Conservation (phyloP, 176 grass and related monocot genomes). For the Oryza punctata region DNA sequence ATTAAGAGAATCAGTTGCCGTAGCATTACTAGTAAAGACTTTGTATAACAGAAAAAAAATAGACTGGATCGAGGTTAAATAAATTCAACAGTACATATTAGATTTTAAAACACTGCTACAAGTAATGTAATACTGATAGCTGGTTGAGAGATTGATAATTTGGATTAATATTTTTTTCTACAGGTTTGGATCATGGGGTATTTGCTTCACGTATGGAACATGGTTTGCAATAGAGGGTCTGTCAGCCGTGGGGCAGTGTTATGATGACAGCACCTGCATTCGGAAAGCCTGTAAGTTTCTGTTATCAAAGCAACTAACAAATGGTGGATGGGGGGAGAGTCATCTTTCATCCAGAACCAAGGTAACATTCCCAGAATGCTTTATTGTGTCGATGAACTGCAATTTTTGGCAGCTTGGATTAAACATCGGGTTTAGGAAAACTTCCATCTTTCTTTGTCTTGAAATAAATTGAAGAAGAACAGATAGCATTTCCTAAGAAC, state of each 20-base stretch:
- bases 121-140: neutral
- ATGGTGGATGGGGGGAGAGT: conserved; percentile 81
- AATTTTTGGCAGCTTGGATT: neutral
- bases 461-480: neutral
- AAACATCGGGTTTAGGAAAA: neutral
- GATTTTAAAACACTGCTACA: conserved; percentile 4
- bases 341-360: conserved; percentile 71
- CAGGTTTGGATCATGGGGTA: conserved; percentile 76
- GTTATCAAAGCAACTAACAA: conserved; percentile 58
- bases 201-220: conserved; percentile 72
- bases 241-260: conserved; percentile 48
- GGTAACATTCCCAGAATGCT: conserved; percentile 23
- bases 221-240: conserved; percentile 70
- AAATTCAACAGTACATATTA: neutral
- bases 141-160: neutral
- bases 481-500: neutral
- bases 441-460: too few relatives aligned
- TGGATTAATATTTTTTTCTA: neutral
- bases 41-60: conserved; percentile 6
- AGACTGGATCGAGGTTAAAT: neutral
- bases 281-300: conserved; percentile 63
- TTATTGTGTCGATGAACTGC: neutral
- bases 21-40: neutral
- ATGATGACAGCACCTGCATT: conserved; percentile 46
- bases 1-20: neutral